A percentile compares a stretch with the other conserved stretches of the same genome.
Conservation (phyloP, 202 grass and related monocot genomes). For the Carex sylvatica region DNA sequence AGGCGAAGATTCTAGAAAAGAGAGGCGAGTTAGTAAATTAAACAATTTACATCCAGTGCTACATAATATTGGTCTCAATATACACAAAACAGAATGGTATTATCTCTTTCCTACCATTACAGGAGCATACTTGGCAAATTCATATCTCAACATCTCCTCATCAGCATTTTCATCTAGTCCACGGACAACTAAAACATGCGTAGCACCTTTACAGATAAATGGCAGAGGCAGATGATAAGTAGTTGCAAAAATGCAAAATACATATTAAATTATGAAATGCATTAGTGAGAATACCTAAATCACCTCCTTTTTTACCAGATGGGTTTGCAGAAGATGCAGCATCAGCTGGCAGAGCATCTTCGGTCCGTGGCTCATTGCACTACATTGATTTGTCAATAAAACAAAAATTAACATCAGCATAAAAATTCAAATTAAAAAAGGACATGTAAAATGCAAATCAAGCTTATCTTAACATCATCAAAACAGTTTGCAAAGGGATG, state of each 20-base stretch:
- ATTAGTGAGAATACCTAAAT: constrained; percentile 46
- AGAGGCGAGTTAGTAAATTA: constrained; percentile 23
- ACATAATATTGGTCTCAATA: not conserved
- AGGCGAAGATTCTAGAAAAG: constrained; percentile 84
- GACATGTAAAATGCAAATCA: constrained; percentile 15
- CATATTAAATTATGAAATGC: constrained; percentile 30
- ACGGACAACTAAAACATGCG: constrained; percentile 99
- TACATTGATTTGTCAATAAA: constrained; percentile 32
- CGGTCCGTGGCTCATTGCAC: constrained; percentile 89
- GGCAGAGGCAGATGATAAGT: constrained; percentile 31
- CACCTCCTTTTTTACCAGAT: constrained; percentile 70
- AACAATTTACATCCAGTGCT: constrained; percentile 10
- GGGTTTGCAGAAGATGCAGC: constrained; percentile 41
- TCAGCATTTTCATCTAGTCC: constrained; percentile 97
- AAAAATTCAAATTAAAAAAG: constrained; percentile 7
- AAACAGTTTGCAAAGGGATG: not conserved
- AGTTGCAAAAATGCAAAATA: constrained; percentile 23
- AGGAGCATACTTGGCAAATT: constrained; percentile 93
- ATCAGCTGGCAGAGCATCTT: constrained; percentile 86
- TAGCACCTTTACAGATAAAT: constrained; percentile 54
- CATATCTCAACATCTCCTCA: constrained; percentile 98
- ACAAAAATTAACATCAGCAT: constrained; percentile 24
- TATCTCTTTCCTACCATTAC: constrained; percentile 57
- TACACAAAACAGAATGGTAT: not conserved
- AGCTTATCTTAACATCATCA: not conserved